Evolutionary conservation across 163 green algal species (phyloP).

Genomic region (Smithsoniella earleae): DNA sequence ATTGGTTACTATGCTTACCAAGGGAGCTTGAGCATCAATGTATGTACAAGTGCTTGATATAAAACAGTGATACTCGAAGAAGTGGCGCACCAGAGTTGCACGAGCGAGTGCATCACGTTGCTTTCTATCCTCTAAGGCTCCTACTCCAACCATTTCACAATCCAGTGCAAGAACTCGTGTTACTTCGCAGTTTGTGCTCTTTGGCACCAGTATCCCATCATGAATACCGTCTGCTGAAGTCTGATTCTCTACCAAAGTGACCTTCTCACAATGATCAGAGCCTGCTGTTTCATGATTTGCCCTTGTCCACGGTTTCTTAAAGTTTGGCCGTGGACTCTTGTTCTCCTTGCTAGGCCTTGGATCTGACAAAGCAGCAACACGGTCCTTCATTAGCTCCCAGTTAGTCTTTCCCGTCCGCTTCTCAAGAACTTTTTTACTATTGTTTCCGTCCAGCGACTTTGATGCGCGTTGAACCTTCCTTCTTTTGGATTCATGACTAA

Average conservation of each 20-base stretch:
- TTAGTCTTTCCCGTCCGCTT: constrained; percentile 41
- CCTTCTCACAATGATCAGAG: not conserved
- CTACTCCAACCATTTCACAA: constrained; percentile 93
- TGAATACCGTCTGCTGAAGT: constrained; percentile 3
- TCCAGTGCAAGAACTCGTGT: constrained; percentile 70
- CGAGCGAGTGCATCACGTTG: constrained; percentile 53
- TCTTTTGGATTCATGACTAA: not conserved
- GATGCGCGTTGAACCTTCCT: not conserved
- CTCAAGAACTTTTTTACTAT: not conserved
- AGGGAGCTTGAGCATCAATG: not conserved
- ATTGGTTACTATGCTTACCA: not conserved
- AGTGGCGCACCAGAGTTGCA: constrained; percentile 40
- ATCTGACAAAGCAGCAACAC: constrained; percentile 33
- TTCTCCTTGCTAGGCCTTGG: not conserved
- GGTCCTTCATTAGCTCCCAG: constrained; percentile 46
- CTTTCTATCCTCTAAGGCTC: constrained; percentile 40
- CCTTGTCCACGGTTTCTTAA: not conserved
- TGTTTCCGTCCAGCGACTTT: constrained; percentile 28
- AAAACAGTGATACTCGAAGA: too few relatives aligned
- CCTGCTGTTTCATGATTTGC: constrained; percentile 1
- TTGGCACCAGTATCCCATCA: constrained; percentile 28
- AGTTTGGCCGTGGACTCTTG: not conserved
- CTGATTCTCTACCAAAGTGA: not conserved
- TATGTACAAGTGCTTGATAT: not conserved
- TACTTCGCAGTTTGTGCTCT: constrained; percentile 8